phyloP scores from a whole-genome alignment of 2,329 filamentous ascomycete species.

The Fusarium tuaranense region DNA sequence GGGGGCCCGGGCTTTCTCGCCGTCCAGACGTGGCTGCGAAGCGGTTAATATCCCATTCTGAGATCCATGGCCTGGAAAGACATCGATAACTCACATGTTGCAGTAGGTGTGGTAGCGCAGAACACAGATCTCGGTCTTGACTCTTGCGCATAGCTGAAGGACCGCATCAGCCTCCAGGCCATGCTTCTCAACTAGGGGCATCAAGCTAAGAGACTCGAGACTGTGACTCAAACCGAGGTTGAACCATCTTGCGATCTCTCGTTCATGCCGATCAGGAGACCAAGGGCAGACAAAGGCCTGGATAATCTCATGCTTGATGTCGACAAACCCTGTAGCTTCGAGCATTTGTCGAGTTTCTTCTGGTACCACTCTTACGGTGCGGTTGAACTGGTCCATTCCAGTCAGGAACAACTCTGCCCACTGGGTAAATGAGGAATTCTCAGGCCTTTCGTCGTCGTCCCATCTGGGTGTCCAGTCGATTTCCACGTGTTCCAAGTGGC shows the following conservation, averaged over 20 bases:
- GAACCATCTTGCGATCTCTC: slow-evolving; percentile 84
- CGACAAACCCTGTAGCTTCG: slow-evolving; percentile 79
- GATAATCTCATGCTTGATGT: slow-evolving; percentile 78
- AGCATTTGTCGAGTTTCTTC: slow-evolving; percentile 68
- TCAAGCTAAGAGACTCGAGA: slow-evolving; percentile 78
- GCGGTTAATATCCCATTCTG: slow-evolving; percentile 1
- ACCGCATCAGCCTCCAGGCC: slow-evolving; percentile 70
- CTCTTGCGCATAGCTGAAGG: slow-evolving; percentile 68
- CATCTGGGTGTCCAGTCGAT: slow-evolving; percentile 84
- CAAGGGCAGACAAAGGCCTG: slow-evolving; percentile 81
- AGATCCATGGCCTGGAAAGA: background rate
- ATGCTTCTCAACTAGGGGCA: slow-evolving; percentile 70
- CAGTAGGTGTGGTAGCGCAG: slow-evolving; percentile 79
- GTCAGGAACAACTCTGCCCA: slow-evolving; percentile 79
- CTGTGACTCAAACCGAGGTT: slow-evolving; percentile 81
- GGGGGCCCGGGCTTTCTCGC: slow-evolving; percentile 40
- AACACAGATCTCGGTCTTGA: slow-evolving; percentile 76
- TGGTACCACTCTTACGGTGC: slow-evolving; percentile 71
- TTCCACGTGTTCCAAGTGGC: slow-evolving; percentile 88
- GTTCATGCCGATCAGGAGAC: slow-evolving; percentile 72
- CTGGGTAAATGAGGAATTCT: slow-evolving; percentile 67
- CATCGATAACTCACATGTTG: slow-evolving; percentile 72
- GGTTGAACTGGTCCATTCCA: slow-evolving; percentile 74
- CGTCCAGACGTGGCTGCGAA: slow-evolving; percentile 43
- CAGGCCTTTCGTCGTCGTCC: slow-evolving; percentile 72